These are phyloP conservation scores for Geotrichum aggregatum DNA, from an alignment of 1,139 yeast genomes.

Conservation along the genomic window DNA sequence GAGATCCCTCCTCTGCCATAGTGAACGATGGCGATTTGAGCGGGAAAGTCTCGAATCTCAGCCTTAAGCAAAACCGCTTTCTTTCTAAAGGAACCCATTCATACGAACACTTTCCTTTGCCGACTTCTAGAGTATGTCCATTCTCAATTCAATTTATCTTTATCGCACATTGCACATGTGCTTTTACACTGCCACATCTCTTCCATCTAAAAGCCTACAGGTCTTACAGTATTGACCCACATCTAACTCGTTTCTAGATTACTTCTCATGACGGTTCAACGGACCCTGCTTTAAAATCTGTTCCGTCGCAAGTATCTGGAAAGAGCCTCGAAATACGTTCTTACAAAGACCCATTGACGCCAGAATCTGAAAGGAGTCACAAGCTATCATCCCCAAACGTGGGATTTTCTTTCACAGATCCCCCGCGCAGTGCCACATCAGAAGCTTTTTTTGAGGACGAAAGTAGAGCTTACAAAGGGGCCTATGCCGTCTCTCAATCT, in stretches of 20 bases:
- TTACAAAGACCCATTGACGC: not conserved
- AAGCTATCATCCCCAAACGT: not conserved
- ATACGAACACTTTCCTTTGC: constrained; percentile 36
- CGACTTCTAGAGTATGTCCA: constrained; percentile 32
- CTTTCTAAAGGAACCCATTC: constrained; percentile 32
- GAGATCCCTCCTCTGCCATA: not conserved
- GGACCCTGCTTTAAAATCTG: not conserved
- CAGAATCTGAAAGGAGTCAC: not conserved
- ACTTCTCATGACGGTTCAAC: not conserved
- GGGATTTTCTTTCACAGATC: not conserved
- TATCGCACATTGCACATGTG: too few relatives aligned
- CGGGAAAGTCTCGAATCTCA: constrained; percentile 24
- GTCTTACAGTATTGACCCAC: not conserved
- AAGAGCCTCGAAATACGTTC: not conserved
- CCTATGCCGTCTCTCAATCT: not conserved
- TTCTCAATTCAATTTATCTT: too few relatives aligned
- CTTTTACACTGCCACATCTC: too few relatives aligned
- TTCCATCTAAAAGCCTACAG: not conserved
- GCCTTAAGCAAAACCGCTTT: constrained; percentile 31
- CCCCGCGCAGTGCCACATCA: not conserved
- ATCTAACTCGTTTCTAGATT: not conserved
- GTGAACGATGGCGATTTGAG: constrained; percentile 4
- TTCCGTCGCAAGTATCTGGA: not conserved
- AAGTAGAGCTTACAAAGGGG: not conserved
- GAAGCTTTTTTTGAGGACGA: constrained; percentile 2